Conservation (phyloP, 352 stramenopile species). For the Pythium vanterpoolii region DNA sequence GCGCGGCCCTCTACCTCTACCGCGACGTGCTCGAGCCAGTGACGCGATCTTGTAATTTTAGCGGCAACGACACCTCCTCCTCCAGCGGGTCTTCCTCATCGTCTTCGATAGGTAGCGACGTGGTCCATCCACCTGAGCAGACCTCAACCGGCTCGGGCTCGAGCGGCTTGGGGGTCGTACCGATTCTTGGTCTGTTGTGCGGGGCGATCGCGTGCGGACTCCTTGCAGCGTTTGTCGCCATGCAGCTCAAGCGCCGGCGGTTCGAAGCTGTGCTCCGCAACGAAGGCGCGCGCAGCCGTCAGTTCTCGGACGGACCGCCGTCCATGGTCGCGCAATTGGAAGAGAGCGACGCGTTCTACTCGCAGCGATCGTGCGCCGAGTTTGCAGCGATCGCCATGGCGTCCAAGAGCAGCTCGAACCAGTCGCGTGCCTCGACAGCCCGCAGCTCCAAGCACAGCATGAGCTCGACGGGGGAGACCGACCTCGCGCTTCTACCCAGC, state of each 20-base stretch:
- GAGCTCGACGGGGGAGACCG: neutral
- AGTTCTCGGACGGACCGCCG: neutral
- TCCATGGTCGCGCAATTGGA: neutral
- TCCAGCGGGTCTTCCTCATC: neutral
- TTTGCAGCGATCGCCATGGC: constrained; percentile 7
- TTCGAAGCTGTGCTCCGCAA: neutral
- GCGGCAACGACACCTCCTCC: neutral
- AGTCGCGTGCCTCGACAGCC: constrained; percentile 5
- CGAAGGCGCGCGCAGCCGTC: neutral
- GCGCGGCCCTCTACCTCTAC: neutral
- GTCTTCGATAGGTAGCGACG: neutral
- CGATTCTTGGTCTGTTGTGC: neutral
- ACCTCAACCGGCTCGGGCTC: neutral
- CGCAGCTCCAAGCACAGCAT: constrained; percentile 6
- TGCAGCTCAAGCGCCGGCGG: neutral
- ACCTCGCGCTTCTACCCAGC: no score
- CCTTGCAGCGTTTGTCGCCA: constrained; percentile 3
- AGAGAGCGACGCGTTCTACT: constrained; percentile 3
- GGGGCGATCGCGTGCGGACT: constrained; percentile 11
- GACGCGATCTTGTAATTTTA: neutral
- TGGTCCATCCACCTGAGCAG: neutral
- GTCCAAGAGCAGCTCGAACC: constrained; percentile 9
- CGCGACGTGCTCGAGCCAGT: neutral
- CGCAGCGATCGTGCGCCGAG: neutral
- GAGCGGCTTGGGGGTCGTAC: neutral